A percentile compares a stretch with the other conserved stretches of the same genome.
phyloP scores from a whole-genome alignment of 2,329 filamentous ascomycete species.

The Neoscytalidium dimidiatum region DNA sequence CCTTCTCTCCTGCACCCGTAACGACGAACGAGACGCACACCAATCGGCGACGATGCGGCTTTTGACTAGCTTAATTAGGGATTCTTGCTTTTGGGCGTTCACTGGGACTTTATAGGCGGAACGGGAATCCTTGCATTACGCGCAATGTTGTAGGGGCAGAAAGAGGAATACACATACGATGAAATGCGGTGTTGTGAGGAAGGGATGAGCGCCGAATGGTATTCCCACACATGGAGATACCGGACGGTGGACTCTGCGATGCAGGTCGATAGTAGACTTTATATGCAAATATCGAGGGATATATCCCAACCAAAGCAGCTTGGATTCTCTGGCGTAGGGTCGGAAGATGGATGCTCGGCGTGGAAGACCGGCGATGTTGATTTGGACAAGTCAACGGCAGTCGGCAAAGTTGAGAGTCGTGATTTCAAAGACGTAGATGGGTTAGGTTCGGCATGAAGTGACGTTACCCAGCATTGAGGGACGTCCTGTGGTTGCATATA shows the following conservation, averaged over 20 bases:
- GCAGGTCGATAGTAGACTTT: not conserved
- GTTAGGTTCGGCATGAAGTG: not conserved
- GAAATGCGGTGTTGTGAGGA: not conserved
- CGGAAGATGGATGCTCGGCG: not conserved
- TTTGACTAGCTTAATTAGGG: slow-evolving; percentile 9
- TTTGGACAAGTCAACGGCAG: not conserved
- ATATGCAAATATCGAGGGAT: not conserved
- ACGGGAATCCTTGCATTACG: not conserved
- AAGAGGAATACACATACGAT: not conserved
- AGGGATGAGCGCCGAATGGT: not conserved
- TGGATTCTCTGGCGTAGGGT: not conserved
- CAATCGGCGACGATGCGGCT: slow-evolving; percentile 9
- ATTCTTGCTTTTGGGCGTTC: slow-evolving; percentile 16
- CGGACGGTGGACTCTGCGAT: not conserved
- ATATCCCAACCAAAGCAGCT: not conserved
- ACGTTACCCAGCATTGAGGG: not conserved
- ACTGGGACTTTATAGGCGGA: slow-evolving; percentile 1
- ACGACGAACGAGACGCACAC: slow-evolving; percentile 12
- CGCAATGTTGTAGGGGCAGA: not conserved
- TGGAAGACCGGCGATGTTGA: not conserved
- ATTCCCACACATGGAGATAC: not conserved
- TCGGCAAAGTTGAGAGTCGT: not conserved
- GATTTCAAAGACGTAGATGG: not conserved
- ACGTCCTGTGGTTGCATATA: too few species aligned
- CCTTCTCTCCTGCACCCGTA: not conserved